Percentiles rank a stretch among this genome's conserved stretches.
Conservation (phyloP, 129 eudicot genomes). For the Saposhnikovia divaricata region DNA sequence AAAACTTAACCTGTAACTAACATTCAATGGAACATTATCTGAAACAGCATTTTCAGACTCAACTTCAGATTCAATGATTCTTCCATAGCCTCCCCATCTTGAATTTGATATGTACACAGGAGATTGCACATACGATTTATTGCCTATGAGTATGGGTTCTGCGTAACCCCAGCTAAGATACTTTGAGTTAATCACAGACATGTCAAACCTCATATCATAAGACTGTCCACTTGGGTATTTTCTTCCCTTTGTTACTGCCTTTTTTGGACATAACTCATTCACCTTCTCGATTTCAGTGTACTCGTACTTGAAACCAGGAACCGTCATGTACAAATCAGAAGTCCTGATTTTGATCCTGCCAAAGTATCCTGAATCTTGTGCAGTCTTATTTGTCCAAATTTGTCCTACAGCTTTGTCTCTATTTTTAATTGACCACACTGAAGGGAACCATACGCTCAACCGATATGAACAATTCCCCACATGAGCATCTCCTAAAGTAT, state of each 20-base stretch:
- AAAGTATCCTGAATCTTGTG: conserved; percentile 33
- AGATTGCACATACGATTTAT: conserved; percentile 15
- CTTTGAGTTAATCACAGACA: conserved; percentile 32
- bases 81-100: neutral
- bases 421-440: conserved; percentile 35
- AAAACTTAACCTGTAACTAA: conserved; percentile 41
- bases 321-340: conserved; percentile 11
- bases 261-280: conserved; percentile 27
- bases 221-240: conserved; percentile 34
- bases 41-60: conserved; percentile 5
- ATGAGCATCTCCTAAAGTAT: conserved; percentile 22
- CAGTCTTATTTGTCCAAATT: conserved; percentile 47
- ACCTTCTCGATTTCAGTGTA: conserved; percentile 48
- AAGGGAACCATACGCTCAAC: conserved; percentile 43
- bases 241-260: conserved; percentile 13
- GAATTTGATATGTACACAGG: neutral
- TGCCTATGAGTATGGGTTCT: conserved; percentile 35
- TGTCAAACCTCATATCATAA: conserved; percentile 46
- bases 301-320: conserved; percentile 41
- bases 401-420: conserved; percentile 38
- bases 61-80: neutral
- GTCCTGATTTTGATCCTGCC: conserved; percentile 28
- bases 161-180: conserved; percentile 39
- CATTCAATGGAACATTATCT: conserved; percentile 33
- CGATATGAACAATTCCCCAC: conserved; percentile 60